Conservation (phyloP, 2,329 filamentous ascomycete species). For the Acephala macrosclerotiorum region DNA sequence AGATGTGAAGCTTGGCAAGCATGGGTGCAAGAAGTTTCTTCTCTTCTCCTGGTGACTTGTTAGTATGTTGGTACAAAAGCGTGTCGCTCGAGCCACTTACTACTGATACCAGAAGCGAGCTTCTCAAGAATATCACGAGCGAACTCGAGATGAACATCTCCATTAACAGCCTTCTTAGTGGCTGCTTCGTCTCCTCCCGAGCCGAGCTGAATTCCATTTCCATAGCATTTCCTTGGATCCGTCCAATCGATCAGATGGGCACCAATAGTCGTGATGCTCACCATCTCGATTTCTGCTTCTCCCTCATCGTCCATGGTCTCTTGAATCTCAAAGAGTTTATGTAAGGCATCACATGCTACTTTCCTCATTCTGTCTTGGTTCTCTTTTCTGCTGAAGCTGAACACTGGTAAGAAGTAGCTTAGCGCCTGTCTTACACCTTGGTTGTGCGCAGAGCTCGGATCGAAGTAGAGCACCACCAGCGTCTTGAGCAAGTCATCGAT, state of each 20-base stretch:
- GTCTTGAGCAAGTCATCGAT: conserved; percentile 82
- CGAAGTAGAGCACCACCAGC: conserved; percentile 87
- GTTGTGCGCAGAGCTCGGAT: conserved; percentile 81
- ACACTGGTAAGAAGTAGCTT: conserved; percentile 94
- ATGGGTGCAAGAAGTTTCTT: conserved; percentile 82
- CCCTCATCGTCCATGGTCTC: conserved; percentile 79
- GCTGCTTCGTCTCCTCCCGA: conserved; percentile 59
- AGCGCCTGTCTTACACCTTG: conserved; percentile 85
- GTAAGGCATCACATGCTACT: conserved; percentile 77
- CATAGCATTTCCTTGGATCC: conserved; percentile 82
- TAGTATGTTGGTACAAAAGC: conserved; percentile 34
- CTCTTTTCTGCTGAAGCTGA: conserved; percentile 83
- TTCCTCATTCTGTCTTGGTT: conserved; percentile 84
- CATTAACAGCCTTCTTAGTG: conserved; percentile 68
- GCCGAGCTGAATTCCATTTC: conserved; percentile 48
- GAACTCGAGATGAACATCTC: conserved; percentile 82
- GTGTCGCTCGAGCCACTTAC: conserved; percentile 55
- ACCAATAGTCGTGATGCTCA: conserved; percentile 78
- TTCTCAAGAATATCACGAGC: conserved; percentile 80
- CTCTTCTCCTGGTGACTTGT: conserved; percentile 72
- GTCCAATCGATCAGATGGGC: conserved; percentile 94
- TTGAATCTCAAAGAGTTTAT: conserved; percentile 75
- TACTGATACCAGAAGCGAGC: conserved; percentile 69
- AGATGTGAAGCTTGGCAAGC: conserved; percentile 83
- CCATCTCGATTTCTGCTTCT: conserved; percentile 79